Percentiles rank a stretch among this genome's conserved stretches.
These are phyloP conservation scores for Sclerotinia borealis DNA, from an alignment of 2,329 filamentous ascomycete species.

Conservation along the genomic window DNA sequence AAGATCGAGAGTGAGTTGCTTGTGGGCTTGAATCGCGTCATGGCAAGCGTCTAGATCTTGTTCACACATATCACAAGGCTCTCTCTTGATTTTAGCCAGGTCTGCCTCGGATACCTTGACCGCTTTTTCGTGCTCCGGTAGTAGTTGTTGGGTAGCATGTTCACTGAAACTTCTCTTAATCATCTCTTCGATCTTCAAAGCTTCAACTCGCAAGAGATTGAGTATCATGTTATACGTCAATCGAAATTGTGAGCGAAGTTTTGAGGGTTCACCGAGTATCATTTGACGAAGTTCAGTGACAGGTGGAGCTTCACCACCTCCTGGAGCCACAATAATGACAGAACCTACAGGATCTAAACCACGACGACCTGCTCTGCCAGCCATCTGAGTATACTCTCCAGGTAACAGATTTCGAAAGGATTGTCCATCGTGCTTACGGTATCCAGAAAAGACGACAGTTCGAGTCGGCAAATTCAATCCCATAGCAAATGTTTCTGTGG, in stretches of 20 bases:
- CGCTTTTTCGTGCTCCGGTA: conserved; percentile 93
- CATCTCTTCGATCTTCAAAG: conserved; percentile 98
- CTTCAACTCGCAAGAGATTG: conserved; percentile 89
- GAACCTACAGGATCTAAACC: conserved; percentile 89
- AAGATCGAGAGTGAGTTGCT: conserved; percentile 71
- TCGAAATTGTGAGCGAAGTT: conserved; percentile 91
- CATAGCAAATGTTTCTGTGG: conserved; percentile 98
- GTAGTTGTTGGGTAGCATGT: conserved; percentile 87
- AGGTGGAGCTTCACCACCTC: conserved; percentile 80
- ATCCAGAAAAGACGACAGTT: conserved; percentile 96
- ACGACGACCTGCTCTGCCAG: conserved; percentile 85
- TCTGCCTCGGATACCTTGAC: conserved; percentile 90
- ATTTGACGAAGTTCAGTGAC: conserved; percentile 79
- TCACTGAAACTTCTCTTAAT: conserved; percentile 99
- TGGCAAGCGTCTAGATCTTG: conserved; percentile 74
- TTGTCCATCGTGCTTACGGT: conserved; percentile 92
- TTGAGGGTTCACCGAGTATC: conserved; percentile 93
- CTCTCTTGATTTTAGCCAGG: conserved; percentile 81
- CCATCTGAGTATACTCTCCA: conserved; percentile 98
- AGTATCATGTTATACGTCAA: conserved; percentile 99
- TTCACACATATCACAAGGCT: conserved; percentile 77
- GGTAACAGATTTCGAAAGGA: conserved; percentile 85
- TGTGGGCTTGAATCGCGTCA: conserved; percentile 72
- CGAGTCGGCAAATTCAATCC: conserved; percentile 91
- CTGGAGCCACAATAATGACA: conserved; percentile 83